phyloP scores from a whole-genome alignment of 148 eudicot genomes.

The Spergularia bocconei region DNA sequence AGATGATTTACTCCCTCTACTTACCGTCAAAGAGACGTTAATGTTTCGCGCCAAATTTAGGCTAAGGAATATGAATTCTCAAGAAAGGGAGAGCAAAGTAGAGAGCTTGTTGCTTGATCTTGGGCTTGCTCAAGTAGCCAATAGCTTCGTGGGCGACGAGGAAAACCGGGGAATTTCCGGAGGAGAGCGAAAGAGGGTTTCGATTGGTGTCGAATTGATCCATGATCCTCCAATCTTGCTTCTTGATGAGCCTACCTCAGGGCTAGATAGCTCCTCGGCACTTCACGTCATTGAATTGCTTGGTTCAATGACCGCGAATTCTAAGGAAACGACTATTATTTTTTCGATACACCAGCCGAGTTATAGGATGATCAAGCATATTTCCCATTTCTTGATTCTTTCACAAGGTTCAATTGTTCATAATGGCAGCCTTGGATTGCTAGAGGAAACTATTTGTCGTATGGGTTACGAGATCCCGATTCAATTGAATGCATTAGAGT shows the following conservation, averaged over 20 bases:
- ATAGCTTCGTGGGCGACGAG: slow-evolving; percentile 79
- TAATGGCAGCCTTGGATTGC: slow-evolving; percentile 58
- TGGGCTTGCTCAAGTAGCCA: slow-evolving; percentile 67
- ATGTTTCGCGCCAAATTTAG: slow-evolving; percentile 83
- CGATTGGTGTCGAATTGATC: slow-evolving; percentile 89
- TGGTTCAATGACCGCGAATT: slow-evolving; percentile 60
- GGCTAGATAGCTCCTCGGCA: slow-evolving; percentile 82
- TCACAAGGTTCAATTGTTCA: slow-evolving; percentile 70
- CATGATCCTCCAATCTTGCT: slow-evolving; percentile 79
- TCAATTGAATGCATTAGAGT: slow-evolving; percentile 75
- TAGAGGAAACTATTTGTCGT: slow-evolving; percentile 55
- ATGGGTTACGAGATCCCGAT: slow-evolving; percentile 63
- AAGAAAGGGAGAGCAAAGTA: slow-evolving; percentile 55
- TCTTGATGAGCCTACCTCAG: slow-evolving; percentile 94
- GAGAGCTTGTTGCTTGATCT: slow-evolving; percentile 72
- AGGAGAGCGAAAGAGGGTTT: slow-evolving; percentile 84
- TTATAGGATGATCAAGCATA: slow-evolving; percentile 62
- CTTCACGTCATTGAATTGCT: slow-evolving; percentile 82
- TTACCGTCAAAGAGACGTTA: slow-evolving; percentile 80
- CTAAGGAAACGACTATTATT: slow-evolving; percentile 57
- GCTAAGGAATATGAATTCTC: slow-evolving; percentile 41
- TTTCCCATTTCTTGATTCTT: slow-evolving; percentile 71
- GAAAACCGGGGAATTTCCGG: slow-evolving; percentile 91
- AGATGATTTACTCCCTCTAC: slow-evolving; percentile 74
- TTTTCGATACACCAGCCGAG: slow-evolving; percentile 94